Evolutionary conservation across 1,139 yeast genomes (phyloP), one percentile per base, ranked within the genome.

Genomic region (Scheffersomyces titani): DNA sequence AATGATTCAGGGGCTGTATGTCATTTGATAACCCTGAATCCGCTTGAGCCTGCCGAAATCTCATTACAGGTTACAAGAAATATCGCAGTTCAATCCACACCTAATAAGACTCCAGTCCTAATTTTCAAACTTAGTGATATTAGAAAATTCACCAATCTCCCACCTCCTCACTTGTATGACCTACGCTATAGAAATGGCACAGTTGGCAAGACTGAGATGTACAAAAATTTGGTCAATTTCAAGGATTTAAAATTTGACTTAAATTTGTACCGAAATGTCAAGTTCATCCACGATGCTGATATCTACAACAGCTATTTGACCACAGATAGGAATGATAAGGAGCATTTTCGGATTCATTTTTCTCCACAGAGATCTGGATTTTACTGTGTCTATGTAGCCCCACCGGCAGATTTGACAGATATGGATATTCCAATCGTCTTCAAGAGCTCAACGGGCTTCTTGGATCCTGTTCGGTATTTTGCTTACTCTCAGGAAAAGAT

Each of bases 311-410:
- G 54, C 19, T 58, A 57, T 49, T 16, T 62, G 22, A 52, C 54
- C 20, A 49, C 55, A 47, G 61, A 51, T 1, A 53, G 52, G 19
- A 53, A 52, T 3, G 61, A 60, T 5, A 22, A 22, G 13, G 54
- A 53, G 6, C 54, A n/a, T n/a, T n/a, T 52, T 16, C 55, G 58
- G 44, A 57, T 61, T 9, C 50, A 45, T 0, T 67, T 68, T 50
- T 51, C 58, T 1, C 69, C 72, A 6, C 59, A 65, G 3, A 61
- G 67, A 22, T 62, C 75, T 0, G 81, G 81, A 0, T 57, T 68
- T 18, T 76, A 76, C 58, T 76, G 80, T 65, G 71, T 72, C 20
- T 76, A 74, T 57, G 62, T 71, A 51, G 76, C 75, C 3, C 70
- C 71, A 6, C 70, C 72, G 11, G 22, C 53, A 0, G 66, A 60